Base-by-base conservation (phyloP, 2,329 filamentous ascomycete species). In the Alternaria sp. region DNA sequence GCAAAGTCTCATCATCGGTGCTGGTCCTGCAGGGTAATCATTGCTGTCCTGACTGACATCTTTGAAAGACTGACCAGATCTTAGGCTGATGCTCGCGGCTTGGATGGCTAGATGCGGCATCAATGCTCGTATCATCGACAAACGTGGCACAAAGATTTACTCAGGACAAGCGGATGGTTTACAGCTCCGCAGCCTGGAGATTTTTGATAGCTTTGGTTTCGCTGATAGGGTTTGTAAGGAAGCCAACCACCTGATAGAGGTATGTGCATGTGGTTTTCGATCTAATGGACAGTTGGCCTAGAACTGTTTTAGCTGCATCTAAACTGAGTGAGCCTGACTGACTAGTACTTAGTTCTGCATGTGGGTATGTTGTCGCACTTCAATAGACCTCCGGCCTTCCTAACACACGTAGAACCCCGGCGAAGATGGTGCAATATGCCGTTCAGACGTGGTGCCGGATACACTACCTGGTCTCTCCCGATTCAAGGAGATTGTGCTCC, bases 211-310 rank as follows among this genome's bases (percentile, higher is more conserved):
- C 49, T 89, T 92, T 65, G 89, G 86, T 0, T 85, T 92, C 57
- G 86, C 81, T 2, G 84, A 91, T 62, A 79, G 84, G 4, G 84
- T 83, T 1, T 87, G 86, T 84, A 87, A 86, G 46, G 88, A 91
- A 66, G 82, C 85, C 11, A 89, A 89, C 69, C 87, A 87, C 69
- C 85, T 90, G 79, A 80, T 89, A n/a, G 88, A 90, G 78, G 85
- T 89, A 56, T 73, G 79, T 33, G 7, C 42, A 51, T 77, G 62
- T 36, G 80, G 85, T 54, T 80, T 86, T 55, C 86, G 24, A 5
- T 84, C 70, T 9, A 5, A 5, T 9, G 6, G 4, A 28, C 23
- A 21, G 4, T 7, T 28, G 23, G 24, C 6, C 13, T n/a, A 11
- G 10, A 10, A 2, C 21, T 5, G 9, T n/a, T 17, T 6, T 3